Conservation (phyloP, 2,329 filamentous ascomycete species). For the Phaeosphaeria sp. region DNA sequence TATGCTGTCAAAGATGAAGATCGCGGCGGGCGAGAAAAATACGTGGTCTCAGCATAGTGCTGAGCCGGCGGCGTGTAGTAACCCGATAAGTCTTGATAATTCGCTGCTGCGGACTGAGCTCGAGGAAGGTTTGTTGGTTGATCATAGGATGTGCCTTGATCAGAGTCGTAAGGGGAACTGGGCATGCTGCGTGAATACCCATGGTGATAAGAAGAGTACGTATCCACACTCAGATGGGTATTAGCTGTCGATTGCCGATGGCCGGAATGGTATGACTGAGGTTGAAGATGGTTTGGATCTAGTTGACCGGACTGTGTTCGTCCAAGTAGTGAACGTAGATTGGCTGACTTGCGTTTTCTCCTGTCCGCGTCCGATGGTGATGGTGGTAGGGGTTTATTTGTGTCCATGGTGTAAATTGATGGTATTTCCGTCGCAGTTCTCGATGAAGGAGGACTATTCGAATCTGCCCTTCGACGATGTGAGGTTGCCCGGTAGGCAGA, state of each 20-base stretch:
- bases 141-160: slow-evolving; percentile 11
- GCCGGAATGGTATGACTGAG: slow-evolving; percentile 22
- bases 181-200: slow-evolving; percentile 45
- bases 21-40: slow-evolving; percentile 13
- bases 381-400: slow-evolving; percentile 41
- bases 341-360: slow-evolving; percentile 29
- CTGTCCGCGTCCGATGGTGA: slow-evolving; percentile 31
- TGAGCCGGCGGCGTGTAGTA: slow-evolving; percentile 21
- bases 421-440: slow-evolving; percentile 14
- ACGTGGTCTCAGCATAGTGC: slow-evolving; percentile 1
- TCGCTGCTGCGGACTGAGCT: slow-evolving; percentile 29
- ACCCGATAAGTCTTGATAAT: slow-evolving; percentile 18
- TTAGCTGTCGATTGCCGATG: slow-evolving; percentile 30
- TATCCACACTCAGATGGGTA: slow-evolving; percentile 30
- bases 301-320: slow-evolving; percentile 28
- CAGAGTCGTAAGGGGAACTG: slow-evolving; percentile 34
- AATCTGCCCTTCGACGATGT: slow-evolving; percentile 24
- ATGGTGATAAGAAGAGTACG: slow-evolving; percentile 22
- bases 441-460: slow-evolving; percentile 21
- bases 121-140: slow-evolving; percentile 23
- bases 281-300: slow-evolving; percentile 31
- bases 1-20: slow-evolving; percentile 24
- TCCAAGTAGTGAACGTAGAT: slow-evolving; percentile 36
- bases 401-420: slow-evolving; percentile 29
- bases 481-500: slow-evolving; percentile 41